Evolutionary conservation across 2,329 filamentous ascomycete species (phyloP), one percentile per base, ranked within the genome.

Genomic region (Venturia pyrina): DNA sequence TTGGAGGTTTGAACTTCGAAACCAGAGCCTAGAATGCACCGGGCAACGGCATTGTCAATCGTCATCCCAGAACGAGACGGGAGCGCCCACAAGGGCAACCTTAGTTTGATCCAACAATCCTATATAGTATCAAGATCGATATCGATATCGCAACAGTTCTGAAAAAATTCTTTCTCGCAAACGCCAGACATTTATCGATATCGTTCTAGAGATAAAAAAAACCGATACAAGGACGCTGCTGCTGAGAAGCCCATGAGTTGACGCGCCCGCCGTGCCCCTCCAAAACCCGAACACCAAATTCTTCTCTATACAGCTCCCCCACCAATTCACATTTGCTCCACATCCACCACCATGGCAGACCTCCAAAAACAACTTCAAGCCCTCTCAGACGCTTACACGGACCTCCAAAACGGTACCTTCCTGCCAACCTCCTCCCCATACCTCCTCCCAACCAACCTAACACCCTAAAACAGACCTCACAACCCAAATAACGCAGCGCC

Each of bases 401-500:
- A 89, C 74, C 81, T 97, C 37, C 93, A 98, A 78, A 87, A 88
- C 77, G 92, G 92, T 90, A 75, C 68, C 77, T 59, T 87, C 59
- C 89, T 92, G 13, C 86, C 92, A 69, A 93, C 79, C 95, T 90
- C 78, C 86, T 98, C 7, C 93, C 97, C 75, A 90, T 92, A 7
- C 90, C 34, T 17, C 21, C 63, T 24, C 41, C 32, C 24, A 24
- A 46, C 3, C 28, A 13, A 63, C 28, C 43, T 66, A 57, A 68
- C 62, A 63, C 66, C 44, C 21, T 34, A 19, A 28, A 28, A 28
- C 71, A 96, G 95, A 98, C 71, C 84, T 98, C 65, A 89, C 92
- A 76, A 84, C 82, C 56, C 81, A 86, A 21, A 86, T 98, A 34
- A 83, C 87, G 57, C 89, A 91, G 11, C 86, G 93, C 69, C 93